phyloP scores from a whole-genome alignment of 495 filamentous ascomycete genomes.

The Haplographium delicatum region DNA sequence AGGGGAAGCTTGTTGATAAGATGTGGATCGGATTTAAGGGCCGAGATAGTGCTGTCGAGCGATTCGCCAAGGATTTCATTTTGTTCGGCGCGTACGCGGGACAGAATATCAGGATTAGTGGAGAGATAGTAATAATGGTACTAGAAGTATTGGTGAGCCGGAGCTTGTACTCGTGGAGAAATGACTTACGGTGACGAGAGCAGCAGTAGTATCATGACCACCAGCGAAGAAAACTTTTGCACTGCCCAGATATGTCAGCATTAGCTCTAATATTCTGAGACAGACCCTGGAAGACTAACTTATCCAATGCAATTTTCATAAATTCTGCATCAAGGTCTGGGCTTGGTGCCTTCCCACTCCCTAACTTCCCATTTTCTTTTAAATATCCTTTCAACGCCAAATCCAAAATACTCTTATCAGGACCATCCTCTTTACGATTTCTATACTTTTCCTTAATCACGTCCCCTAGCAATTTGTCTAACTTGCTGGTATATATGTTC shows the following conservation, averaged over 20 bases:
- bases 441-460: conserved; percentile 8
- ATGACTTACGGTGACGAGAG: conserved; percentile 9
- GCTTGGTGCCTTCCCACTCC: background rate
- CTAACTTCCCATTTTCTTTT: conserved; percentile 22
- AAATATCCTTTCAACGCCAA: conserved; percentile 90
- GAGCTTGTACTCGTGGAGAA: background rate
- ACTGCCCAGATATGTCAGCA: background rate
- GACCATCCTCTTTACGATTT: conserved; percentile 51
- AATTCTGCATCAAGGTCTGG: conserved; percentile 6
- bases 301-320: conserved; percentile 12
- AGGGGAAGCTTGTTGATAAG: conserved; percentile 25
- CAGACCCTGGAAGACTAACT: background rate
- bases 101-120: conserved; percentile 34
- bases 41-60: conserved; percentile 18
- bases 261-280: background rate
- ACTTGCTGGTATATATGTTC: conserved; percentile 4
- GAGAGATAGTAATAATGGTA: conserved; percentile 44
- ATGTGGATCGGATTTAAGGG: conserved; percentile 24
- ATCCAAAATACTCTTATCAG: conserved; percentile 92
- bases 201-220: conserved; percentile 45
- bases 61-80: conserved; percentile 33
- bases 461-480: background rate
- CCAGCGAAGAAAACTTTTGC: conserved; percentile 42
- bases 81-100: conserved; percentile 39
- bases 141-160: background rate